These are phyloP conservation scores for Blastomyces percursus DNA, from an alignment of 2,329 filamentous ascomycete species.

Conservation along the genomic window DNA sequence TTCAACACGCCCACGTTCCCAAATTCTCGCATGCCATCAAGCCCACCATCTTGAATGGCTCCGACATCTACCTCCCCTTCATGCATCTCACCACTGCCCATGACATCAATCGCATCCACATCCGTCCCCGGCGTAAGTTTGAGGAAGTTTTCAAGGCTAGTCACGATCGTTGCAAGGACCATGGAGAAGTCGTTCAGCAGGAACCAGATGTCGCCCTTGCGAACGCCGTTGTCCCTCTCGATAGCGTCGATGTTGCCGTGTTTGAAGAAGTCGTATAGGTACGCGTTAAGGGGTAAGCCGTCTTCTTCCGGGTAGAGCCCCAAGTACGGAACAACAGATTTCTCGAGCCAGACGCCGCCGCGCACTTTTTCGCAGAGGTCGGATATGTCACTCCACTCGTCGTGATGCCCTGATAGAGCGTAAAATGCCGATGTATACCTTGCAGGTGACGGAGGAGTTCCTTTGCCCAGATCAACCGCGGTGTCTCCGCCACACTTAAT, in stretches of 20 bases:
- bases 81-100: constrained; percentile 21
- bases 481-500: constrained; percentile 32
- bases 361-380: constrained; percentile 58
- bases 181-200: constrained; percentile 56
- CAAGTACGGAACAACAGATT: constrained; percentile 60
- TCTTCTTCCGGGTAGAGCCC: constrained; percentile 48
- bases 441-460: constrained; percentile 22
- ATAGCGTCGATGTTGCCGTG: constrained; percentile 55
- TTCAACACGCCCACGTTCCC: neutral
- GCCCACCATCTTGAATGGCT: constrained; percentile 6
- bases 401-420: constrained; percentile 57
- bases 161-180: constrained; percentile 29
- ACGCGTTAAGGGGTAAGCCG: constrained; percentile 33
- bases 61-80: constrained; percentile 17
- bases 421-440: constrained; percentile 49
- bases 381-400: constrained; percentile 52
- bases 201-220: constrained; percentile 60
- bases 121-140: constrained; percentile 17
- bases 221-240: constrained; percentile 55
- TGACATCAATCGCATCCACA: constrained; percentile 18
- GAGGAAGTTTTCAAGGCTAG: constrained; percentile 25
- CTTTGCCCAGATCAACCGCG: constrained; percentile 7
- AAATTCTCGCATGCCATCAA: neutral
- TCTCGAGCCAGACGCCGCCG: constrained; percentile 61
- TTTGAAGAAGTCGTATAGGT: constrained; percentile 63